Evolutionary conservation across 2,329 filamentous ascomycete species (phyloP).

Genomic region (Epichloe elymi): DNA sequence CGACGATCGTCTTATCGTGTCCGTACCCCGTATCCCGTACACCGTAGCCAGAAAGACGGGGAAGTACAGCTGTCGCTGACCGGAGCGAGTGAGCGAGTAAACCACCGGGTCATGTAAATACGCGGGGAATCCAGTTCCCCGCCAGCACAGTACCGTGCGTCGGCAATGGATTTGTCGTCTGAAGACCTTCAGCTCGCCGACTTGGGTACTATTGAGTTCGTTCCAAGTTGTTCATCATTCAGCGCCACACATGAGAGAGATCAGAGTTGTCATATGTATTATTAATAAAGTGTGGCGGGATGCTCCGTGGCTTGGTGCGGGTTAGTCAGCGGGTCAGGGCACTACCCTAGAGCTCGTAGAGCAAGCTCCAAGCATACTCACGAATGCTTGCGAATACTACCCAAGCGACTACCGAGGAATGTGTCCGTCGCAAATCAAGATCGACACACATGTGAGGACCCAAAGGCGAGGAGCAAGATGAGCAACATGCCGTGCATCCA

Average conservation of each 20-base stretch:
- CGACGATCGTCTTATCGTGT: background rate
- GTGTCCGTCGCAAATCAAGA: too few relatives aligned
- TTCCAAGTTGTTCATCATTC: conserved; percentile 1
- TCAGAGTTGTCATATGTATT: background rate
- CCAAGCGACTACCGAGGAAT: too few relatives aligned
- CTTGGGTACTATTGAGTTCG: background rate
- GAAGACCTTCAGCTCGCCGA: background rate
- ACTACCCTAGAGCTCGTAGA: background rate
- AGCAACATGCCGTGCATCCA: too few relatives aligned
- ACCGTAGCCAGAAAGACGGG: background rate
- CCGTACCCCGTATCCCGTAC: too few relatives aligned
- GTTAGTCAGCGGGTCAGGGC: background rate
- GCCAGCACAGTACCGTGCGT: background rate
- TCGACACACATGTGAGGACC: too few relatives aligned
- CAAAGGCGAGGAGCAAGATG: too few relatives aligned
- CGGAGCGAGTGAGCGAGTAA: background rate
- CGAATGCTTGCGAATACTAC: too few relatives aligned
- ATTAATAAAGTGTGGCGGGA: background rate
- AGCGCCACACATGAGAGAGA: conserved; percentile 3
- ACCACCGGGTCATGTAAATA: background rate
- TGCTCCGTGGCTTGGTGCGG: background rate
- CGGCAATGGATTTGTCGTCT: background rate
- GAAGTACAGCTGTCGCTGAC: background rate
- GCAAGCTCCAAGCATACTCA: too few relatives aligned
- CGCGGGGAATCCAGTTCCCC: background rate